phyloP scores from a whole-genome alignment of 2,329 filamentous ascomycete genomes.

The Aspergillus transmontanensis region DNA sequence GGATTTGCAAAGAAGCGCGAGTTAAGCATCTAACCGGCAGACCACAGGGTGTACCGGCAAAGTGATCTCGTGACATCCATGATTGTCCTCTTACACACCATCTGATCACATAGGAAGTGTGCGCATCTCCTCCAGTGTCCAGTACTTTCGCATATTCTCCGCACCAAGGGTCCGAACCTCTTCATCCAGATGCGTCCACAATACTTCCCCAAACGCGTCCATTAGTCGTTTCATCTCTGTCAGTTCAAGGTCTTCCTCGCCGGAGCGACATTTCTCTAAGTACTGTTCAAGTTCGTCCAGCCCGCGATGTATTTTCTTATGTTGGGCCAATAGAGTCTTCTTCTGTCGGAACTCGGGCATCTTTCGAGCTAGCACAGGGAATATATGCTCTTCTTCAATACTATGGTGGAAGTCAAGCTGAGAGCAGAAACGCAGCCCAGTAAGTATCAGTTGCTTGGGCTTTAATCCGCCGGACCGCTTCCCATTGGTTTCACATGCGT shows the following conservation, averaged over 20 bases:
- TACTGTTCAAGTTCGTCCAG: slow-evolving; percentile 70
- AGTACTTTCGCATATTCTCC: slow-evolving; percentile 86
- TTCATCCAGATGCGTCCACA: slow-evolving; percentile 82
- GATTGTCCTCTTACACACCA: neutral
- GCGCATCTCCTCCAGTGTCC: slow-evolving; percentile 74
- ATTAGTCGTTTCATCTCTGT: slow-evolving; percentile 68
- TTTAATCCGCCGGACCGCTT: slow-evolving; percentile 66
- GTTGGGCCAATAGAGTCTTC: slow-evolving; percentile 72
- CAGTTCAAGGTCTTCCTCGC: slow-evolving; percentile 63
- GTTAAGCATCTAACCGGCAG: too few species aligned
- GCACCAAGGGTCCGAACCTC: slow-evolving; percentile 78
- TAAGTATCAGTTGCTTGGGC: slow-evolving; percentile 67
- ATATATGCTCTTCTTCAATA: slow-evolving; percentile 82
- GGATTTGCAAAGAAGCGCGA: neutral
- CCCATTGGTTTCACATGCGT: slow-evolving; percentile 58
- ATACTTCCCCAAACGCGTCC: slow-evolving; percentile 75
- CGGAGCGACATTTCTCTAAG: slow-evolving; percentile 60
- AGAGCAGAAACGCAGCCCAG: slow-evolving; percentile 69
- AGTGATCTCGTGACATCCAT: neutral
- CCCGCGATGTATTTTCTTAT: slow-evolving; percentile 76
- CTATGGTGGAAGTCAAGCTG: slow-evolving; percentile 76
- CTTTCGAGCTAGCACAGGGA: slow-evolving; percentile 72
- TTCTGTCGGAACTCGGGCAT: slow-evolving; percentile 76
- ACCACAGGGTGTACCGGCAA: neutral
- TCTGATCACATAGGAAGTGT: slow-evolving; percentile 64